These are phyloP conservation scores for Skeletonema costatum DNA, from an alignment of 108 stramenopile species.

Conservation along the genomic window DNA sequence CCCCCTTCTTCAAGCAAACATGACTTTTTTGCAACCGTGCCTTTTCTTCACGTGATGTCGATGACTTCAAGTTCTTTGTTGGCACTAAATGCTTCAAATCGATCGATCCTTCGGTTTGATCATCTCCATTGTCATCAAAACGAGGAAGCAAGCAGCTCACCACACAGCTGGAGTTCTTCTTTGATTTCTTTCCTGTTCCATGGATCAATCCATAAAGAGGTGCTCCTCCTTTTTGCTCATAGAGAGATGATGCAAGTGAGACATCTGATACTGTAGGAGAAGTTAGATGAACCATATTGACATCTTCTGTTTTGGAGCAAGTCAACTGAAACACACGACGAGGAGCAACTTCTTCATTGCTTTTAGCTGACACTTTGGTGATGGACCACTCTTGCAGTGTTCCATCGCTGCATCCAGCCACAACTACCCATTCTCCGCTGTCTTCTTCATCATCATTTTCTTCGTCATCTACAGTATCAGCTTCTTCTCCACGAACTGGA, in stretches of 20 bases:
- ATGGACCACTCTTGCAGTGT: constrained; percentile 38
- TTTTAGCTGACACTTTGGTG: neutral
- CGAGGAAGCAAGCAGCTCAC: constrained; percentile 9
- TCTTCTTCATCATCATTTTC: neutral
- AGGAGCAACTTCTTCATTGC: constrained; percentile 2
- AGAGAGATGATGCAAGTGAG: neutral
- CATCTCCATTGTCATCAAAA: neutral
- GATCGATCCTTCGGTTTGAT: neutral
- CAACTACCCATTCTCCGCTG: constrained; percentile 36
- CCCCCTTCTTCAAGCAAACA: constrained; percentile 25
- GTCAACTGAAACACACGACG: constrained; percentile 12
- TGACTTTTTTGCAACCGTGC: neutral
- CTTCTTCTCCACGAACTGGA: constrained; percentile 8
- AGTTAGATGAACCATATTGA: constrained; percentile 8
- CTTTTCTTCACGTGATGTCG: neutral
- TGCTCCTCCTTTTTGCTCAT: neutral
- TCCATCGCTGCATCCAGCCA: constrained; percentile 35
- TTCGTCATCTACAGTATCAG: neutral
- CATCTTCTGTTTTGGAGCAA: neutral
- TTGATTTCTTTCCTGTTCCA: neutral
- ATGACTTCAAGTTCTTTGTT: constrained; percentile 1
- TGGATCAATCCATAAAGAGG: constrained; percentile 9
- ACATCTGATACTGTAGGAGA: neutral
- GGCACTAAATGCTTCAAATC: neutral
- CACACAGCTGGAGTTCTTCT: neutral